These are phyloP conservation scores for Davidsoniella eucalypti DNA, from an alignment of 2,329 filamentous ascomycete species.

Conservation along the genomic window DNA sequence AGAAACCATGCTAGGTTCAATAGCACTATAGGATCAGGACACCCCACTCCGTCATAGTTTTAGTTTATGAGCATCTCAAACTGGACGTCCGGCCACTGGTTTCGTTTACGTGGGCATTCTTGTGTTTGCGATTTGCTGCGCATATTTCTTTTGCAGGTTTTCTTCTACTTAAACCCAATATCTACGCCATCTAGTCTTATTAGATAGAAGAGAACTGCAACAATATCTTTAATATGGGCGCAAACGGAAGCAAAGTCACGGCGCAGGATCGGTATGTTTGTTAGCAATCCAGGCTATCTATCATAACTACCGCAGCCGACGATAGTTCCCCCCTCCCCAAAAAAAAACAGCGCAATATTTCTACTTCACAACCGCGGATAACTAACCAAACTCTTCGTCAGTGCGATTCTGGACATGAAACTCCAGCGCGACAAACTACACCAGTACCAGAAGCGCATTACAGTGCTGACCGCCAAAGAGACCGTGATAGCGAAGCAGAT, in stretches of 20 bases:
- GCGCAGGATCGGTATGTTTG: constrained; percentile 65
- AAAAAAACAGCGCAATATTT: not conserved
- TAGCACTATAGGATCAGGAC: too few species aligned
- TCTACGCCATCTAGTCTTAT: too few species aligned
- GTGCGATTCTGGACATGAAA: constrained; percentile 95
- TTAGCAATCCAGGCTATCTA: not conserved
- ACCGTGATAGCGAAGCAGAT: constrained; percentile 74
- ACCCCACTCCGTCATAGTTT: too few species aligned
- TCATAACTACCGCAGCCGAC: not conserved
- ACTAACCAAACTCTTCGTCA: constrained; percentile 22
- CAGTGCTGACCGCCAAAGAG: constrained; percentile 70
- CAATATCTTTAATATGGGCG: constrained; percentile 29
- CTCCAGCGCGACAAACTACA: constrained; percentile 93
- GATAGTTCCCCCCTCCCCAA: not conserved
- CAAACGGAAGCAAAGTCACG: constrained; percentile 39
- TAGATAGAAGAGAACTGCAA: too few species aligned
- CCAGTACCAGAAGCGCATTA: constrained; percentile 86
- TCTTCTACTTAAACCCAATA: too few species aligned
- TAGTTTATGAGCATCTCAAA: too few species aligned
- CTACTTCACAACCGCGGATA: not conserved
- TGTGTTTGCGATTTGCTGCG: not conserved
- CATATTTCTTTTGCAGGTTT: too few species aligned
- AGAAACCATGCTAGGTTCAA: too few species aligned
- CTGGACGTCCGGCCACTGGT: too few species aligned
- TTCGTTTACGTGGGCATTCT: not conserved